Conservation (phyloP, 495 filamentous ascomycete species). For the Xylaria palmicola region DNA sequence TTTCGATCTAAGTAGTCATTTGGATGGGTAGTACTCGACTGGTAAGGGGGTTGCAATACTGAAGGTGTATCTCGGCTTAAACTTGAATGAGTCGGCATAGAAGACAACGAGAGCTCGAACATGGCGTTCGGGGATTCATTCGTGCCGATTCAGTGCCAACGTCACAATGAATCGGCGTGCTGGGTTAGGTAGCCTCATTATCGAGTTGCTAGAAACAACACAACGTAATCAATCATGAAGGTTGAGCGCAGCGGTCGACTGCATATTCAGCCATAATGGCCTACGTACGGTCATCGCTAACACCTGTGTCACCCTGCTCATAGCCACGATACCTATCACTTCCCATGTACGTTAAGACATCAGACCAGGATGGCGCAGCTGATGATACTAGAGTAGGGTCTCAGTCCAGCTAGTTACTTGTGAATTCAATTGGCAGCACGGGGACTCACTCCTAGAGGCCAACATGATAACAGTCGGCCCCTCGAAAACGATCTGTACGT, state of each 20-base stretch:
- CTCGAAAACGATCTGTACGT: conserved; percentile 48
- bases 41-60: conserved; percentile 23
- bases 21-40: background rate
- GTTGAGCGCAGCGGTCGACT: background rate
- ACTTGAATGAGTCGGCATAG: conserved; percentile 48
- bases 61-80: conserved; percentile 58
- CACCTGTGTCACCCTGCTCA: too few species aligned
- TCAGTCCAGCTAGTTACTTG: background rate
- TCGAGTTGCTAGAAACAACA: conserved; percentile 44
- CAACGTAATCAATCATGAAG: background rate
- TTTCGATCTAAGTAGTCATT: conserved; percentile 26
- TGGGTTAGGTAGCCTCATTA: too few species aligned
- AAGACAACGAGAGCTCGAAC: conserved; percentile 47
- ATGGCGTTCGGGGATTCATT: conserved; percentile 46
- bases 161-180: too few species aligned
- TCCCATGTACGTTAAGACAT: too few species aligned
- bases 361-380: background rate
- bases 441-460: background rate
- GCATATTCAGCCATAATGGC: background rate
- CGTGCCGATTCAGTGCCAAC: too few species aligned
- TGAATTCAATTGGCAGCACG: background rate
- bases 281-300: too few species aligned
- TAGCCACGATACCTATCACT: too few species aligned
- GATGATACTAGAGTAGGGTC: background rate
- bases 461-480: conserved; percentile 32